phyloP scores from a whole-genome alignment of 768 basidiomycete genomes.

The Macrolepiota dolichaula region DNA sequence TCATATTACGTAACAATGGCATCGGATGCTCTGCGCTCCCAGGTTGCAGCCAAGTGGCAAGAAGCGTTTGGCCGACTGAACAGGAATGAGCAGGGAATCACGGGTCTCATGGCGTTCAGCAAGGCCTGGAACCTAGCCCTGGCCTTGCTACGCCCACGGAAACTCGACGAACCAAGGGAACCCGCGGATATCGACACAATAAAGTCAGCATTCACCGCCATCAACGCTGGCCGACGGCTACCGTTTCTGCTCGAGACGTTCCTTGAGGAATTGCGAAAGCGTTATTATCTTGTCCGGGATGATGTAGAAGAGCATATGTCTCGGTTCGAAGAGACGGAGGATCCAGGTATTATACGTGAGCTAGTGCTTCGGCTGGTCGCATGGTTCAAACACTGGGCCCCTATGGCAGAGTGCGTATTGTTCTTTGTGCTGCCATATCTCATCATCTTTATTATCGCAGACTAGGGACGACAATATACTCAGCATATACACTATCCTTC shows the following conservation, averaged over 20 bases:
- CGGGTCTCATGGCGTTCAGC: constrained; percentile 62
- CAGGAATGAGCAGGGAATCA: constrained; percentile 53
- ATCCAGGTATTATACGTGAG: constrained; percentile 45
- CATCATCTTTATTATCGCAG: constrained; percentile 29
- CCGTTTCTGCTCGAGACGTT: constrained; percentile 68
- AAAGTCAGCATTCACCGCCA: constrained; percentile 51
- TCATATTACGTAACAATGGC: constrained; percentile 39
- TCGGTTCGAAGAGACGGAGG: constrained; percentile 46
- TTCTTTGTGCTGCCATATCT: background rate
- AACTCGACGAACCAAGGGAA: background rate
- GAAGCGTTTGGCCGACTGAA: constrained; percentile 67
- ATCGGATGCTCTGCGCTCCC: constrained; percentile 58
- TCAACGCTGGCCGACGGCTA: constrained; percentile 57
- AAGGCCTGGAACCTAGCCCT: constrained; percentile 64
- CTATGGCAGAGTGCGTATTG: constrained; percentile 54
- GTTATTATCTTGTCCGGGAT: constrained; percentile 53
- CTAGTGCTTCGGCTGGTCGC: constrained; percentile 60
- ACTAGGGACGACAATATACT: constrained; percentile 55
- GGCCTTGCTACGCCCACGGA: constrained; percentile 48
- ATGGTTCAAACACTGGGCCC: constrained; percentile 79
- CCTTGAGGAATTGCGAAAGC: constrained; percentile 63
- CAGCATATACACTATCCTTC: constrained; percentile 64
- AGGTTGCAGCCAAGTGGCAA: constrained; percentile 70
- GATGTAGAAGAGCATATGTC: constrained; percentile 59
- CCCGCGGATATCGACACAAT: constrained; percentile 34